Conservation (phyloP, 495 filamentous ascomycete species). For the Daldinia grandis region DNA sequence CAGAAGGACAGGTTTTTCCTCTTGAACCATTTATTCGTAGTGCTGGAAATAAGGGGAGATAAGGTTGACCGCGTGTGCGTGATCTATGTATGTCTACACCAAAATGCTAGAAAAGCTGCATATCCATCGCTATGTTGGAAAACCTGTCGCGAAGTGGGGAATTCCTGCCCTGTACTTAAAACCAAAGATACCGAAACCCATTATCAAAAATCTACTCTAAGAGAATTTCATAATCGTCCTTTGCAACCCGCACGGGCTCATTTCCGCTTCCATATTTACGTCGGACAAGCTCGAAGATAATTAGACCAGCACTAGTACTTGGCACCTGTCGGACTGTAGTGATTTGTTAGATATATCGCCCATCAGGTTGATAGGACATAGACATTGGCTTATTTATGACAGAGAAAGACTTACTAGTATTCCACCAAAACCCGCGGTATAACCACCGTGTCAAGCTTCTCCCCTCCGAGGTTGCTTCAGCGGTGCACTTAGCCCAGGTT, state of each 20-base stretch:
- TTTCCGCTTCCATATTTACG: slow-evolving; percentile 76
- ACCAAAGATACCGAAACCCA: background rate
- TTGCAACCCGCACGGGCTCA: slow-evolving; percentile 65
- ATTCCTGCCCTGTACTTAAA: slow-evolving; percentile 13
- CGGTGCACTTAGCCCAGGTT: slow-evolving; percentile 74
- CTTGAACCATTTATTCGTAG: slow-evolving; percentile 61
- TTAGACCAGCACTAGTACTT: slow-evolving; percentile 85
- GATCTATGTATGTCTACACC: slow-evolving; percentile 20
- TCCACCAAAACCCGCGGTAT: slow-evolving; percentile 77
- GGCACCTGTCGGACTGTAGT: slow-evolving; percentile 74
- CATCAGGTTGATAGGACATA: background rate
- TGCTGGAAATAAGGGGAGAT: slow-evolving; percentile 47
- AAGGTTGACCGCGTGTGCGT: slow-evolving; percentile 1
- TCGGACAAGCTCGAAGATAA: slow-evolving; percentile 88
- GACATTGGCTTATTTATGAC: background rate
- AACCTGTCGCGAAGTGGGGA: slow-evolving; percentile 17
- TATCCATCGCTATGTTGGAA: slow-evolving; percentile 9
- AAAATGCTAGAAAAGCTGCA: background rate
- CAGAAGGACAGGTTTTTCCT: slow-evolving; percentile 62
- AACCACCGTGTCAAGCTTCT: slow-evolving; percentile 73
- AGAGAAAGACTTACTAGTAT: slow-evolving; percentile 54
- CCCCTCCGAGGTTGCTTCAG: slow-evolving; percentile 68
- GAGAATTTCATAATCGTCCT: slow-evolving; percentile 79
- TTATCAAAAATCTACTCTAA: slow-evolving; percentile 46
- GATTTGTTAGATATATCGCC: slow-evolving; percentile 5